Base-by-base conservation (phyloP, 768 basidiomycete genomes). In the Sutorius australiensis region DNA sequence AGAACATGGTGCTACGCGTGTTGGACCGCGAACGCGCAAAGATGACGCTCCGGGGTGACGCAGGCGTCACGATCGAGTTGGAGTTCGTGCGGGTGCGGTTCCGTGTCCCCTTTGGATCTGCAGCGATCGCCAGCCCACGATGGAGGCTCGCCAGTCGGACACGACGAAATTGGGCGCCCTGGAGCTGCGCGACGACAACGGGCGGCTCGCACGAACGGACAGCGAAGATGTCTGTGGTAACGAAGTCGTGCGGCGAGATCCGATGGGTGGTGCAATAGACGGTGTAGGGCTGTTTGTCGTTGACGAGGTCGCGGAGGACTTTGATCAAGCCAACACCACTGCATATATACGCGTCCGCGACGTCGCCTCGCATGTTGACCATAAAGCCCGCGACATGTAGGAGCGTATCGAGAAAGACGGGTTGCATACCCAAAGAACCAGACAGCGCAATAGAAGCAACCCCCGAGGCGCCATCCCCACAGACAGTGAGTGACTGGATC, bases 311-410 rank as follows among this genome's bases (percentile, higher is more conserved):
- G 2, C 78, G 72, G 1, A 86, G 60, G 6, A 81, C 61, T 50
- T 76, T 75, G 38, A 85, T 70, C 6, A 72, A 61, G 14, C 74
- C 78, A 30, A 87, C 72, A 21, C 77, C 73, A 28, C 69, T 77
- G 72, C 87, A 89, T 49, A 90, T 84, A 63, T 79, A 84, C 1
- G 77, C 83, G 48, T 86, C 78, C 27, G 78, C 70, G 24, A 72
- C 49, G 10, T 70, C 66, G 8, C 77, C 79, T 37, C 75, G 77
- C 61, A 81, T 63, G 64, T 89, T 90, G 24, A 81, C 77, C 32
- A 88, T 69, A 66, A 89, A 87, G 3, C 88, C 88, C 0, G 86
- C 80, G 34, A 80, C 75, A 53, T 89, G 88, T 30, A 88, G 70
- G 30, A 89, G 70, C 0, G 83, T 80, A 56, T 89, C 87, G 52